Evolutionary conservation across 495 filamentous ascomycete genomes (phyloP), one percentile per base, ranked within the genome.

Genomic region (Penicillium riverlandense): DNA sequence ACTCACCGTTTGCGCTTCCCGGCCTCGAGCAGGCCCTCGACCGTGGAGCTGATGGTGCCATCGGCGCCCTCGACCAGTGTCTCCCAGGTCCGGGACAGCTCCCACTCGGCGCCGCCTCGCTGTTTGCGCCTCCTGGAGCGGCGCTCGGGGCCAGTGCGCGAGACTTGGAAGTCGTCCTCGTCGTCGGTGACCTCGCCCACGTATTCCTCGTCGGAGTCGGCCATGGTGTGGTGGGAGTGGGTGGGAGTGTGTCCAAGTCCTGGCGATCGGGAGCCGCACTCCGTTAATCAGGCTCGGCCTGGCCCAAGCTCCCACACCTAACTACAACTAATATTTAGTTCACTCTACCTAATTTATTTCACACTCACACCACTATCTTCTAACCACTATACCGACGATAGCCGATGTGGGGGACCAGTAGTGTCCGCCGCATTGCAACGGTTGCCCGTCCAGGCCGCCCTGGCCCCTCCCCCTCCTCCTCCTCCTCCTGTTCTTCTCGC

Each of bases 181-280:
- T 96, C 90, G 52, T 89, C 89, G 6, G 88, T 89, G 42, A 76
- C 68, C 41, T 81, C 79, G 41, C 78, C 83, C 49, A 90, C 76
- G 59, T 89, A 95, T 50, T 96, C 90, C 51, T 83, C 86, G 57
- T 96, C 83, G 44, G 84, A 91, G 48, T 71, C 69, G 11, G 67
- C 67, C 69, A 72, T 72, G 22, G 40, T 45, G 38, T 22, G 11
- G 8, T 30, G 13, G 8, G 11, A 28, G 40, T 8, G 8, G n/a
- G n/a, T n/a, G n/a, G n/a, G 15, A 27, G 30, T 10, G n/a, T 22
- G 30, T 32, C 22, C 22, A 22, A 22, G 22, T 22, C 22, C 22
- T 22, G 4, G 22, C 15, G 22, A 22, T 22, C 22, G 22, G 22
- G 2, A 22, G 22, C 22, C 22, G 22, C 22, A 22, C 22, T 6